A percentile compares a stretch with the other conserved stretches of the same genome.
Evolutionary conservation across 2,329 filamentous ascomycete genomes (phyloP).

Genomic region (Verticillium nubilum): DNA sequence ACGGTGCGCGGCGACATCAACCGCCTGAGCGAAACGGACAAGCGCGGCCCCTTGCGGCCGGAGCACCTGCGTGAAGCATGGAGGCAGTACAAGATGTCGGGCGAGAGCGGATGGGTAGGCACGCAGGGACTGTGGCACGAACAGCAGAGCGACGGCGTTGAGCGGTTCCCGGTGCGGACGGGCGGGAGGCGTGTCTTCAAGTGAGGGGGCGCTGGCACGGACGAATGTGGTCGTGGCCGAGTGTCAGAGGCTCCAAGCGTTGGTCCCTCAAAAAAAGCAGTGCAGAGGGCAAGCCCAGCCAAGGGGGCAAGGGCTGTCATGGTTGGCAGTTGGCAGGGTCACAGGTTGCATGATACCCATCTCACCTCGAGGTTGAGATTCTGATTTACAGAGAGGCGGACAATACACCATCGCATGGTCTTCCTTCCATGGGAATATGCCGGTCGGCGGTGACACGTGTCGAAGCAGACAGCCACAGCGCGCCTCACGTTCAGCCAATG

Average conservation of each 20-base stretch:
- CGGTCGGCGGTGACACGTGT: background rate
- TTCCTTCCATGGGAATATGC: background rate
- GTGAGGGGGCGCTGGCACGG: slow-evolving; percentile 21
- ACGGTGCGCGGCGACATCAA: slow-evolving; percentile 19
- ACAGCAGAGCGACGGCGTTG: slow-evolving; percentile 53
- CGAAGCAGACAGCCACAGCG: background rate
- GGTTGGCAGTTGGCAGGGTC: background rate
- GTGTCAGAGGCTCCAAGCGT: background rate
- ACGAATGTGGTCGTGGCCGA: background rate
- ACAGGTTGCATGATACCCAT: slow-evolving; percentile 7
- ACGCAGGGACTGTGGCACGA: slow-evolving; percentile 56
- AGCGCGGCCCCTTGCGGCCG: slow-evolving; percentile 58
- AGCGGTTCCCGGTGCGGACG: slow-evolving; percentile 51
- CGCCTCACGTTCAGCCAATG: background rate
- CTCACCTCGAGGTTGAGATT: slow-evolving; percentile 5
- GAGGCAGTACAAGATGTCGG: slow-evolving; percentile 58
- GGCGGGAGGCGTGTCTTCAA: slow-evolving; percentile 49
- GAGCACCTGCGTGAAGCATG: slow-evolving; percentile 72
- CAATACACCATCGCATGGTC: background rate
- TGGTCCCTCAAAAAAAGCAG: background rate
- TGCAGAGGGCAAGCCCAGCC: background rate
- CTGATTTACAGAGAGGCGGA: background rate
- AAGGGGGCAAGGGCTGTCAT: background rate
- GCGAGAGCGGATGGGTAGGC: slow-evolving; percentile 59
- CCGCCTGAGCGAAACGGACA: slow-evolving; percentile 28